These are phyloP conservation scores for Trichophyton schoenleinii DNA, from an alignment of 2,329 filamentous ascomycete species.

Conservation along the genomic window DNA sequence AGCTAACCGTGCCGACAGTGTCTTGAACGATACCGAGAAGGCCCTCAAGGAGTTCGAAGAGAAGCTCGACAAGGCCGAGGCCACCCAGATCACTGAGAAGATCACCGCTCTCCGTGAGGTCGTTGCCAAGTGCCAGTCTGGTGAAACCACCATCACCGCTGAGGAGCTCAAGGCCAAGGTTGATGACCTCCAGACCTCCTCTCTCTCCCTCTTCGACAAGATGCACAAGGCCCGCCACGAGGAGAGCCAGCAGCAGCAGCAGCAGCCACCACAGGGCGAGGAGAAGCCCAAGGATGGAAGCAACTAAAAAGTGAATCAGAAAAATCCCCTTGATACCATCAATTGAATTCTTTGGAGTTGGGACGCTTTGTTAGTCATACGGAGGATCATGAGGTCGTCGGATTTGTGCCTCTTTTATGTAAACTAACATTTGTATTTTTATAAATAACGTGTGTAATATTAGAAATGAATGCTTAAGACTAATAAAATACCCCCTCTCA, in stretches of 20 bases:
- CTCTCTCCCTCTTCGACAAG: conserved; percentile 96
- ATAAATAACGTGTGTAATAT: too few species aligned
- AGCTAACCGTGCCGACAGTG: conserved; percentile 92
- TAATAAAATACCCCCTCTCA: too few species aligned
- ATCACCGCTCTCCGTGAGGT: conserved; percentile 73
- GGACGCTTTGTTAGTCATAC: too few species aligned
- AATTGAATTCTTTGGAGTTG: too few species aligned
- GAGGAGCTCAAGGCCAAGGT: conserved; percentile 97
- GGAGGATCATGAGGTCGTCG: too few species aligned
- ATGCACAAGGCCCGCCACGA: conserved; percentile 92
- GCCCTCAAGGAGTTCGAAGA: conserved; percentile 93
- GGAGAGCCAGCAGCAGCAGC: conserved; percentile 42
- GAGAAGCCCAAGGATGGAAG: conserved; percentile 48
- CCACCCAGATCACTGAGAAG: conserved; percentile 88
- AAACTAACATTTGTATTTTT: too few species aligned
- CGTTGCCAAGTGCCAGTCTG: conserved; percentile 85
- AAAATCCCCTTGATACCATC: too few species aligned
- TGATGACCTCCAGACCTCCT: conserved; percentile 91
- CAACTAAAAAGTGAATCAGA: conserved; percentile 19
- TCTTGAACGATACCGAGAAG: conserved; percentile 96
- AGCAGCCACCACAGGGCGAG: conserved; percentile 47
- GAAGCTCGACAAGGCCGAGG: conserved; percentile 92
- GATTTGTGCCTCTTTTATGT: too few species aligned
- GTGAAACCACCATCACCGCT: conserved; percentile 72
- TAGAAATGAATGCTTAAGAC: too few species aligned